Evolutionary conservation across 805 yeast species (phyloP).

Genomic region (Ogataea wickerhamii): DNA sequence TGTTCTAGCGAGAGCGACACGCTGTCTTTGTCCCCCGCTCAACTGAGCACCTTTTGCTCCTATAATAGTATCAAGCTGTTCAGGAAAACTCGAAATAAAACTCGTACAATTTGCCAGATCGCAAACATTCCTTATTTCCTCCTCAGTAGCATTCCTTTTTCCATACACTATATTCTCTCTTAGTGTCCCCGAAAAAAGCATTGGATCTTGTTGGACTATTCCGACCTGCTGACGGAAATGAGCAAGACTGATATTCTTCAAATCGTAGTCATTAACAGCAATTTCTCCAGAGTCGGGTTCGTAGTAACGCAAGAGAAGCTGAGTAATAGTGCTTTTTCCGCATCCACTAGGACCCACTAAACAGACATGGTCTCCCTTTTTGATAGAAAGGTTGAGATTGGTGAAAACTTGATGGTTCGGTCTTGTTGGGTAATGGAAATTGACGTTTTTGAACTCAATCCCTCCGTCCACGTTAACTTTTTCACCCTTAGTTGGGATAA

Average conservation of each 20-base stretch:
- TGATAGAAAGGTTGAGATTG: constrained; percentile 54
- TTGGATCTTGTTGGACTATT: constrained; percentile 92
- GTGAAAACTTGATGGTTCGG: constrained; percentile 64
- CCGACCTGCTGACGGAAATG: constrained; percentile 72
- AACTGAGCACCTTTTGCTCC: constrained; percentile 87
- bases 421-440: constrained; percentile 82
- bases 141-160: constrained; percentile 53
- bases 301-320: constrained; percentile 76
- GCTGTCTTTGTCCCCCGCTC: constrained; percentile 93
- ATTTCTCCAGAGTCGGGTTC: constrained; percentile 70
- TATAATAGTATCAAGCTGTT: constrained; percentile 73
- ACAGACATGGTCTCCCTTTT: constrained; percentile 84
- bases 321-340: constrained; percentile 87
- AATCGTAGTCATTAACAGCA: constrained; percentile 58
- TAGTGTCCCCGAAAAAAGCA: constrained; percentile 80
- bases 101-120: constrained; percentile 67
- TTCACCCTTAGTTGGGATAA: constrained; percentile 62
- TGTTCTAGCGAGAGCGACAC: constrained; percentile 89
- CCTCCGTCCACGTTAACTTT: constrained; percentile 46
- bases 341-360: constrained; percentile 97
- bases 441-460: constrained; percentile 59
- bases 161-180: constrained; percentile 84
- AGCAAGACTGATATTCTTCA: constrained; percentile 65
- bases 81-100: constrained; percentile 74
- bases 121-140: constrained; percentile 58